These are phyloP conservation scores for Lantana camara DNA, from an alignment of 257 asterid species.

Conservation along the genomic window DNA sequence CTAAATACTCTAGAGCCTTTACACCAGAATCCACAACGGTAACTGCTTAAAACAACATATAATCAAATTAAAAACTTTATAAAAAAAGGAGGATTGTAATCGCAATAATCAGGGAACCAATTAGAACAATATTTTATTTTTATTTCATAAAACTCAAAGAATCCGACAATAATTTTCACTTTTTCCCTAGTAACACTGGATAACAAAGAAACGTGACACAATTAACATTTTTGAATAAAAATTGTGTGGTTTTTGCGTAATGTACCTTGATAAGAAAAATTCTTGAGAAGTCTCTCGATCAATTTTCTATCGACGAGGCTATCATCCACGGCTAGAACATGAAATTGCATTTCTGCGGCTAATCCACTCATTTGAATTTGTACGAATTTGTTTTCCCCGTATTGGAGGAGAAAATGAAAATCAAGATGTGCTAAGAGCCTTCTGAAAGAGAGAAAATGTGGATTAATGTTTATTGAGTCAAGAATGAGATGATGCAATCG, in stretches of 20 bases:
- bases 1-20: slow-evolving; percentile 58
- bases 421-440: neutral
- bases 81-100: neutral
- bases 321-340: slow-evolving; percentile 60
- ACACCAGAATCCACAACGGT: slow-evolving; percentile 67
- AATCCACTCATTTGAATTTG: neutral
- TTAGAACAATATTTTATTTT: no score
- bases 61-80: neutral
- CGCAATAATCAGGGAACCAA: no score
- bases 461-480: neutral
- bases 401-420: neutral
- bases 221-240: no score
- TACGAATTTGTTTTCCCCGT: no score
- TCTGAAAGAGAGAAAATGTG: neutral
- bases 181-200: no score
- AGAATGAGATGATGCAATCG: neutral
- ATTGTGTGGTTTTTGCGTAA: neutral
- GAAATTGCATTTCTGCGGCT: slow-evolving; percentile 31
- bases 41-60: slow-evolving; percentile 38
- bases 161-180: no score
- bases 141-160: no score
- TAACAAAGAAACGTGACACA: neutral
- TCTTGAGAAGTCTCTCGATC: slow-evolving; percentile 63
- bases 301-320: slow-evolving; percentile 60
- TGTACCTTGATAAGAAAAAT: slow-evolving; percentile 65